phyloP scores from a whole-genome alignment of 2,329 filamentous ascomycete genomes.

The Colletotrichum siamense region DNA sequence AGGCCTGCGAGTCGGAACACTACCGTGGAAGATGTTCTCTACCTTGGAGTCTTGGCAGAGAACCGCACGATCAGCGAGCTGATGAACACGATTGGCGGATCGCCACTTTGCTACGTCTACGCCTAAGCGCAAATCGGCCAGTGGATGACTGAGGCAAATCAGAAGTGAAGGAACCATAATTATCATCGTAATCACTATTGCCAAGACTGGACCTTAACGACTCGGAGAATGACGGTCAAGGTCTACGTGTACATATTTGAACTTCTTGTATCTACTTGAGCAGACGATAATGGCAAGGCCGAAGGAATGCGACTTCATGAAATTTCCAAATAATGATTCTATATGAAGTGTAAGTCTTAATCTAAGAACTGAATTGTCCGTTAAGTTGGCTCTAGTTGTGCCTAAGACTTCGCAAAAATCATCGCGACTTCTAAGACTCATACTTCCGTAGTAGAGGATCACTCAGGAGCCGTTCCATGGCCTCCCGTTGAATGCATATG shows the following conservation, averaged over 20 bases:
- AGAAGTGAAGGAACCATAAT: neutral
- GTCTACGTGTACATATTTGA: neutral
- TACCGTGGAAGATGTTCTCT: constrained; percentile 27
- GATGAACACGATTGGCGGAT: constrained; percentile 33
- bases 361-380: neutral
- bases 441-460: constrained; percentile 26
- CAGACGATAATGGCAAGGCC: neutral
- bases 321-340: neutral
- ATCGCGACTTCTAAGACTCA: neutral
- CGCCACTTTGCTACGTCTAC: constrained; percentile 41
- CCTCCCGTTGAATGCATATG: constrained; percentile 34
- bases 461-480: constrained; percentile 30
- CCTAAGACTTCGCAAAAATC: neutral
- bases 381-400: neutral
- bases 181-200: neutral
- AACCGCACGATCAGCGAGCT: constrained; percentile 33
- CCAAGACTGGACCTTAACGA: neutral
- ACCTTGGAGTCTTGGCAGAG: constrained; percentile 29
- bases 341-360: neutral
- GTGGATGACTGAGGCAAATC: neutral
- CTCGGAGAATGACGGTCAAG: neutral
- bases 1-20: constrained; percentile 25
- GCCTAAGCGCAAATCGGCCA: neutral
- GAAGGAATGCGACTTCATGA: neutral
- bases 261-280: neutral